A percentile compares a stretch with the other conserved stretches of the same genome.
phyloP scores from a whole-genome alignment of 202 grass and related monocot genomes.

The Panicum virgatum region DNA sequence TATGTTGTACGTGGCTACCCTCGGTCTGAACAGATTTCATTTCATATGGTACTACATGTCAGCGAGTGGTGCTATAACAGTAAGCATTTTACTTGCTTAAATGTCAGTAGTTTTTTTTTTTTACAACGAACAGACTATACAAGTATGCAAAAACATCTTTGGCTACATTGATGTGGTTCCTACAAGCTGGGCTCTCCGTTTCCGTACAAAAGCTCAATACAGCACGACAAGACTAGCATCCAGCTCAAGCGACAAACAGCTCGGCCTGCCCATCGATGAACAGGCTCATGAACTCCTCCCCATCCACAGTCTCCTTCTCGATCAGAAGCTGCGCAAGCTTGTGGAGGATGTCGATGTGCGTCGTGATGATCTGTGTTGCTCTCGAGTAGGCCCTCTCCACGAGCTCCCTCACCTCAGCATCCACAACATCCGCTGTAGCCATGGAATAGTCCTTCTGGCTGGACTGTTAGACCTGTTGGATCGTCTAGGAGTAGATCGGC shows the following conservation, averaged over 20 bases:
- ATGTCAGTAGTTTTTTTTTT: slow-evolving; percentile 29
- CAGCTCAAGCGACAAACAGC: slow-evolving; percentile 74
- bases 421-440: slow-evolving; percentile 92
- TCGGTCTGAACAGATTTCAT: no score
- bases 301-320: slow-evolving; percentile 95
- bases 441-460: slow-evolving; percentile 97
- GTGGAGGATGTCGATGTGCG: slow-evolving; percentile 89
- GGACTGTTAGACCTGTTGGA: no score
- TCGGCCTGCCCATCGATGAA: slow-evolving; percentile 94
- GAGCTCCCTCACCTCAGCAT: slow-evolving; percentile 89
- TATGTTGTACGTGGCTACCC: no score
- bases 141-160: slow-evolving; percentile 35
- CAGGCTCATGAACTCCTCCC: slow-evolving; percentile 97
- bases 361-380: slow-evolving; percentile 72
- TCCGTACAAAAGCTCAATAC: background rate
- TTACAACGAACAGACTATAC: slow-evolving; percentile 48
- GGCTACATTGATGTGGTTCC: slow-evolving; percentile 43
- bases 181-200: slow-evolving; percentile 21
- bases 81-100: slow-evolving; percentile 32
- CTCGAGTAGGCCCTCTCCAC: slow-evolving; percentile 80
- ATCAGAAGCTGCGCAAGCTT: slow-evolving; percentile 90
- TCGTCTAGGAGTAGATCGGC: no score
- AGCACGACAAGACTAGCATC: background rate
- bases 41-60: no score
- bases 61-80: background rate